These are phyloP conservation scores for Globisporangium lucens DNA, from an alignment of 352 stramenopile genomes.

Conservation along the genomic window DNA sequence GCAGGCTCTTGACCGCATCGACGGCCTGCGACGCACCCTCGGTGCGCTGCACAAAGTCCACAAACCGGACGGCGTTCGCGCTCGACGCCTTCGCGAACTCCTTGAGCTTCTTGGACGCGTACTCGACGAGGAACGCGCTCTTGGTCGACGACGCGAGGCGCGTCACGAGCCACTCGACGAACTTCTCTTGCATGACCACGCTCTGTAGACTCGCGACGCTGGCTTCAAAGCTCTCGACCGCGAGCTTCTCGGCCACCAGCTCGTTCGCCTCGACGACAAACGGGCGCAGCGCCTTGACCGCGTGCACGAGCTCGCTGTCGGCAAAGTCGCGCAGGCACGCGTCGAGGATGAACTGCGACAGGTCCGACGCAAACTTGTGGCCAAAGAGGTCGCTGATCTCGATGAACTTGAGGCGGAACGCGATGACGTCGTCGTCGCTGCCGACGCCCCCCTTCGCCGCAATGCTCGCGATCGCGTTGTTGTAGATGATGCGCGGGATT, in stretches of 20 bases:
- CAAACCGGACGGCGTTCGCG: slow-evolving; percentile 44
- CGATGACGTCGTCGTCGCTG: slow-evolving; percentile 11
- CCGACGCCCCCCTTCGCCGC: slow-evolving; percentile 37
- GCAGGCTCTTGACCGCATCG: slow-evolving; percentile 37
- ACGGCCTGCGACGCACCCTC: slow-evolving; percentile 50
- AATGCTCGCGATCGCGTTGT: slow-evolving; percentile 65
- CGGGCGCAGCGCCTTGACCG: slow-evolving; percentile 49
- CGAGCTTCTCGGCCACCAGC: slow-evolving; percentile 39
- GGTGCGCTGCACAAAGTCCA: slow-evolving; percentile 74
- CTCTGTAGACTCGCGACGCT: slow-evolving; percentile 44
- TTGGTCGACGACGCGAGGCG: slow-evolving; percentile 41
- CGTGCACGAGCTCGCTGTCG: slow-evolving; percentile 49
- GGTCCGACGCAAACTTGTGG: slow-evolving; percentile 42
- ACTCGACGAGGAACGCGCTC: slow-evolving; percentile 48
- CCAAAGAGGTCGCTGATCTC: slow-evolving; percentile 77
- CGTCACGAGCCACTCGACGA: slow-evolving; percentile 61
- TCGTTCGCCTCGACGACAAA: slow-evolving; percentile 35
- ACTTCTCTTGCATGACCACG: slow-evolving; percentile 55
- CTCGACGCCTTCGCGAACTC: slow-evolving; percentile 30
- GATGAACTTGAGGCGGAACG: slow-evolving; percentile 77
- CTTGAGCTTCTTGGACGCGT: slow-evolving; percentile 52
- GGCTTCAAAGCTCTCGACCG: slow-evolving; percentile 57
- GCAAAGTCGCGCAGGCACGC: slow-evolving; percentile 61
- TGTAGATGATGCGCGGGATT: slow-evolving; percentile 83
- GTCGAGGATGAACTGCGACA: slow-evolving; percentile 72